phyloP scores from a whole-genome alignment of 345 rosid genomes.

The Theobroma cacao region DNA sequence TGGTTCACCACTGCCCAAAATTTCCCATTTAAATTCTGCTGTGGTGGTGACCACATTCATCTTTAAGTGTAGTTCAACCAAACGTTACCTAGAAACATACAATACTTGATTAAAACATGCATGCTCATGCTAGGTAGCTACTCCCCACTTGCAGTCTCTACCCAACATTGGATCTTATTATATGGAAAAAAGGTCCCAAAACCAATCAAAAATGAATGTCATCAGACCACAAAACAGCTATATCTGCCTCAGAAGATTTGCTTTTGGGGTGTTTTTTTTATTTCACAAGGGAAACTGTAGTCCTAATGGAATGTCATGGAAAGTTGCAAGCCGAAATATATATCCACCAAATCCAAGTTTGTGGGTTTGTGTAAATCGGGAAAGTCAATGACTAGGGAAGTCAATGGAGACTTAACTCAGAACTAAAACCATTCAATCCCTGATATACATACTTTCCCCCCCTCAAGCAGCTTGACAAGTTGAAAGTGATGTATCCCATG shows the following conservation, averaged over 20 bases:
- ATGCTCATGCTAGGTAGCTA: background rate
- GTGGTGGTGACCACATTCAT: background rate
- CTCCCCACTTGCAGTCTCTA: background rate
- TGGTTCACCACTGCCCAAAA: background rate
- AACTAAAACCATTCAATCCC: background rate
- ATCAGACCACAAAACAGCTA: background rate
- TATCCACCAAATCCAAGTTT: conserved; percentile 2
- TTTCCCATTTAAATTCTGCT: background rate
- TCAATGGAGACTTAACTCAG: background rate
- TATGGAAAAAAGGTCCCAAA: background rate
- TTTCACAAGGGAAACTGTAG: conserved; percentile 1
- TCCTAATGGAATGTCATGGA: background rate
- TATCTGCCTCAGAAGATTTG: background rate
- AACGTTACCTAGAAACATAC: background rate
- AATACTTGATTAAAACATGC: background rate
- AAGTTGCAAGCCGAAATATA: background rate
- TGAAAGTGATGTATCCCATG: conserved; percentile 19
- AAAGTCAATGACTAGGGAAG: background rate
- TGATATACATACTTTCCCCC: background rate
- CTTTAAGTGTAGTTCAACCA: conserved; percentile 3
- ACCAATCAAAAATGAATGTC: background rate
- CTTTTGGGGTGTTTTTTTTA: no score
- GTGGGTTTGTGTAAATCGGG: background rate
- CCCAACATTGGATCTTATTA: background rate
- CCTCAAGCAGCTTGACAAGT: background rate